These are phyloP conservation scores for Penicillium sp. DNA, from an alignment of 2,329 filamentous ascomycete genomes.

Conservation along the genomic window DNA sequence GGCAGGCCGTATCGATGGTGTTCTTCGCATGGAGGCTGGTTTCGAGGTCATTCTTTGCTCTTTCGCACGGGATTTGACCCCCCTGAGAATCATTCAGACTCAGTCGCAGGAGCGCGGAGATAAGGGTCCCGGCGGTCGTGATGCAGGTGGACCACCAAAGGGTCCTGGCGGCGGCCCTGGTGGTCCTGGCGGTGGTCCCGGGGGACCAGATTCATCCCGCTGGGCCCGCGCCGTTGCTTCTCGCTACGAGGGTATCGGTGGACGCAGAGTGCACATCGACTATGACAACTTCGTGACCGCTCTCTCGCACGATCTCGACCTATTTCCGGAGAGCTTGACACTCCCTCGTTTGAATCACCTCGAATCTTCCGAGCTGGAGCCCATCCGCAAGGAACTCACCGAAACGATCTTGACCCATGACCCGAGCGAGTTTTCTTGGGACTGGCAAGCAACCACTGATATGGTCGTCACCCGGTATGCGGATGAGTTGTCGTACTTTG, in stretches of 20 bases:
- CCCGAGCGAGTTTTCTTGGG: constrained; percentile 31
- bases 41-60: constrained; percentile 71
- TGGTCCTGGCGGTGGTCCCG: constrained; percentile 7
- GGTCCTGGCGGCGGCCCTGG: constrained; percentile 1
- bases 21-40: constrained; percentile 67
- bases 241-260: constrained; percentile 35
- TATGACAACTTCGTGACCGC: constrained; percentile 52
- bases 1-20: constrained; percentile 57
- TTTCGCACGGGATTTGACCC: constrained; percentile 50
- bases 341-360: constrained; percentile 43
- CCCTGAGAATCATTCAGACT: constrained; percentile 33
- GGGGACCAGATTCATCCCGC: constrained; percentile 7
- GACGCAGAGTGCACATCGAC: constrained; percentile 45
- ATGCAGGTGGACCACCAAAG: background rate
- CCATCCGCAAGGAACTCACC: constrained; percentile 47
- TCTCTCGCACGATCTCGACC: constrained; percentile 44
- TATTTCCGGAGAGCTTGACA: constrained; percentile 38
- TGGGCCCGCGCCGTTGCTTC: constrained; percentile 28
- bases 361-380: constrained; percentile 30
- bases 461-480: constrained; percentile 65
- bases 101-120: constrained; percentile 4
- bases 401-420: constrained; percentile 40
- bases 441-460: constrained; percentile 70
- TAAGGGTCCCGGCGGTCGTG: background rate
- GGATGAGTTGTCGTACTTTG: constrained; percentile 49